Evolutionary conservation across 306 rosid genomes (phyloP), one percentile per base, ranked within the genome.

Genomic region (Glycyrrhiza uralensis): DNA sequence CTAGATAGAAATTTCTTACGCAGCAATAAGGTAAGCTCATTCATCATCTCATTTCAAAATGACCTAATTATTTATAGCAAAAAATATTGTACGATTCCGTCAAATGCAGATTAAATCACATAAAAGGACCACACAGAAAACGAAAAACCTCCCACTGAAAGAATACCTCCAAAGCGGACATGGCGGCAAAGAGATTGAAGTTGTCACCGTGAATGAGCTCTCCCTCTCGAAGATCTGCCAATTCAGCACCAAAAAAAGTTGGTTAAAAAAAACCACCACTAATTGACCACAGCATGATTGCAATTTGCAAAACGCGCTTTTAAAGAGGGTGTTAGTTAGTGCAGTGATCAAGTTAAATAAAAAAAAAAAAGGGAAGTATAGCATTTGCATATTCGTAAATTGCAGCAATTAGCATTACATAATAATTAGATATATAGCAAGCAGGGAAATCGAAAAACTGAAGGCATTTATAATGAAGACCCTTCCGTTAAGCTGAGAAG

Each of bases 131-230:
- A 30, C 3, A 51, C 2, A 17, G 54, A 26, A 56, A 47, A 19
- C 4, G 10, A 44, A 56, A 28, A 36, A 13, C 1, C 63, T 23
- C 47, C 14, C 47, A 66, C 23, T 36, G 64, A 35, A 45, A 75
- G 44, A 28, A 63, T 83, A 94, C 98, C 98, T 94, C 98, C 52
- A 94, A 77, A 17, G 97, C 97, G 61, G 97, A 91, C 98, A 94
- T 91, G 71, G 98, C 98, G 49, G 98, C 87, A 74, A 86, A 94
- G 22, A 94, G 97, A 79, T 94, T 89, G 83, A 94, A 94, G 80
- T 89, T 94, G 26, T 91, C 97, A 4, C 97, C 98, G 30, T 89
- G 94, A 84, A 94, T 85, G 38, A 94, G 96, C 83, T 91, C 90
- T 59, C 98, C 97, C 18, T 94, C 97, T 82, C 70, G 89, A 86